These are phyloP conservation scores for Colletotrichum chlorophyti DNA, from an alignment of 2,329 filamentous ascomycete genomes.

Conservation along the genomic window DNA sequence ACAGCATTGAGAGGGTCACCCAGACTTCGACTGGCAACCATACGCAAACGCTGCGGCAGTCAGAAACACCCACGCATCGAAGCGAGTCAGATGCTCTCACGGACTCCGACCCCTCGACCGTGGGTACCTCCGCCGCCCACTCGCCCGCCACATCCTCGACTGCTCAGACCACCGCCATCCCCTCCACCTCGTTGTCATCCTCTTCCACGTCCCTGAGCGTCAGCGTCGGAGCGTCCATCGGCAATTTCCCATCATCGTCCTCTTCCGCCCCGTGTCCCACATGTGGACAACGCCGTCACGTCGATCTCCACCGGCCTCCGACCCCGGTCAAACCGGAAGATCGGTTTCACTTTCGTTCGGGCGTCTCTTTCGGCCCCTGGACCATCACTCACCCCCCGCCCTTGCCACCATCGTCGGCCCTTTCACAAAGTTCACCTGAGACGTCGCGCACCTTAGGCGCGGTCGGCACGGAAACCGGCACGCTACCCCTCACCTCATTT, in stretches of 20 bases:
- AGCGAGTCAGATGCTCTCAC: constrained; percentile 11
- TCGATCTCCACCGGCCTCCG: constrained; percentile 24
- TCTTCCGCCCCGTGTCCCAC: constrained; percentile 24
- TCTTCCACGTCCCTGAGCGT: constrained; percentile 23
- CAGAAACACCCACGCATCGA: constrained; percentile 9
- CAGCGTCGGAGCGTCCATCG: constrained; percentile 22
- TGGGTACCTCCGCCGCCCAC: constrained; percentile 9
- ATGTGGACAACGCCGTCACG: constrained; percentile 22
- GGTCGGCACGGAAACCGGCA: background rate
- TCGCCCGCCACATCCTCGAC: constrained; percentile 20
- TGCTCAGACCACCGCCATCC: constrained; percentile 17
- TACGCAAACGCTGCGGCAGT: constrained; percentile 1
- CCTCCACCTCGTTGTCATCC: constrained; percentile 15
- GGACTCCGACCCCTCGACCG: constrained; percentile 15
- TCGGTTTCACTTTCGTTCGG: constrained; percentile 24
- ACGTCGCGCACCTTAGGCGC: too few relatives aligned
- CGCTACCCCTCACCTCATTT: constrained; percentile 8
- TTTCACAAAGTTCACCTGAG: too few relatives aligned
- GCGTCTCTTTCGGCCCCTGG: constrained; percentile 23
- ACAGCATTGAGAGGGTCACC: constrained; percentile 18
- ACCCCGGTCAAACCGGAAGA: constrained; percentile 26
- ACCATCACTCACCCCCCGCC: constrained; percentile 18
- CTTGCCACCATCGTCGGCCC: background rate
- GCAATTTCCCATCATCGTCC: constrained; percentile 17
- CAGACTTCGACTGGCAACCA: constrained; percentile 12